Conservation (phyloP, 1,139 yeast genomes). For the Candida neerlandica region DNA sequence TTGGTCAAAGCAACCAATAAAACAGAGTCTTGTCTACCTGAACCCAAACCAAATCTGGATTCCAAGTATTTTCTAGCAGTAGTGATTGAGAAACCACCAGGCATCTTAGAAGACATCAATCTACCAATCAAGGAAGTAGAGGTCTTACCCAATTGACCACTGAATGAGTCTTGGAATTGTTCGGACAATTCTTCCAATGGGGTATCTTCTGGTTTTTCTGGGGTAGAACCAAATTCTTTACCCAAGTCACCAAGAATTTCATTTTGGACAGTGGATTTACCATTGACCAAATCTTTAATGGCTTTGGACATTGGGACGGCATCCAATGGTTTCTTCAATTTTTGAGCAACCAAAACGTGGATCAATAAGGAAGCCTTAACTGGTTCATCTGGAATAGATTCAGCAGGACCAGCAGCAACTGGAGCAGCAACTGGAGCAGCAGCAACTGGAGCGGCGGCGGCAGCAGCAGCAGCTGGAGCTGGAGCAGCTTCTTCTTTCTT, state of each 20-base stretch:
- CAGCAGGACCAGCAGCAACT: constrained; percentile 73
- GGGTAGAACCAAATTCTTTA: constrained; percentile 95
- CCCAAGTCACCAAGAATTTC: constrained; percentile 98
- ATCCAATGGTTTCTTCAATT: constrained; percentile 86
- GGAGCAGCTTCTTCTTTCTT: constrained; percentile 27
- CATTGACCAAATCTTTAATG: constrained; percentile 94
- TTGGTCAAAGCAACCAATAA: constrained; percentile 79
- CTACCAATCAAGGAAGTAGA: constrained; percentile 87
- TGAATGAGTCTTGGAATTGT: constrained; percentile 86
- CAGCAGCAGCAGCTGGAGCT: constrained; percentile 47
- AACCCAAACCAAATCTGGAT: constrained; percentile 85
- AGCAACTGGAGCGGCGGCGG: constrained; percentile 54
- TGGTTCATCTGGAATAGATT: constrained; percentile 85
- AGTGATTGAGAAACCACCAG: constrained; percentile 96
- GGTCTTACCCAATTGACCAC: constrained; percentile 90
- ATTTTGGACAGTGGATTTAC: constrained; percentile 97
- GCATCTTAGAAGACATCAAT: constrained; percentile 95
- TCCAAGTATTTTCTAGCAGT: constrained; percentile 89
- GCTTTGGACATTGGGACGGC: constrained; percentile 89
- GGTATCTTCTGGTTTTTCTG: constrained; percentile 98
- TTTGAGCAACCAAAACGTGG: constrained; percentile 92
- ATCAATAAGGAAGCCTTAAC: constrained; percentile 80
- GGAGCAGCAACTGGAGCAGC: constrained; percentile 63
- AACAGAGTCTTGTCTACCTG: constrained; percentile 93
- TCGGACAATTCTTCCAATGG: constrained; percentile 96